These are phyloP conservation scores for Lignosus rhinocerotis DNA, from an alignment of 1,284 basidiomycete genomes.

Conservation along the genomic window DNA sequence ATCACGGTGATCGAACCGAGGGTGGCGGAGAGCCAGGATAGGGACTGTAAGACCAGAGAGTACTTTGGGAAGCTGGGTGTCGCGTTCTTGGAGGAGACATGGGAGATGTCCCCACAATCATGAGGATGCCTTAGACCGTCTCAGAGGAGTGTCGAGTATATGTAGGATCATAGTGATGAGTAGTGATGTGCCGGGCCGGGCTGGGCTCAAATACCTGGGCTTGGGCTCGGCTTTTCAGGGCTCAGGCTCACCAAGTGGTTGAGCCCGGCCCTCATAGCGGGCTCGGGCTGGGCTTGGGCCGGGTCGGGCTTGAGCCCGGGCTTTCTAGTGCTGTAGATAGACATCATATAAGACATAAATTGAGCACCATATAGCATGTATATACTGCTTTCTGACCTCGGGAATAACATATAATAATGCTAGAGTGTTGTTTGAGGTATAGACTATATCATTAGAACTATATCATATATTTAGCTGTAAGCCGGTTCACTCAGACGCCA, in stretches of 20 bases:
- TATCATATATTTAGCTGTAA: too few relatives aligned
- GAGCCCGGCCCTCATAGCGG: neutral
- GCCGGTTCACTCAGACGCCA: too few relatives aligned
- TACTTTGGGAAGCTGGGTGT: slow-evolving; percentile 25
- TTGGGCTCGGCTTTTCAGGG: neutral
- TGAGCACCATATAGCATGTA: neutral
- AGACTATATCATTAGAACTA: too few relatives aligned
- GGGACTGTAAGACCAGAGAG: slow-evolving; percentile 26
- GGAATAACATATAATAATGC: neutral
- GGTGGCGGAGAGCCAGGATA: slow-evolving; percentile 14
- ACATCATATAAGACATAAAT: neutral
- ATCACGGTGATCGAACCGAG: slow-evolving; percentile 12
- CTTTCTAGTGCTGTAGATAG: neutral
- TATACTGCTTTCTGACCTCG: neutral
- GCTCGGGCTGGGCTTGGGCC: neutral
- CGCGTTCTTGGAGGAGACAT: slow-evolving; percentile 25
- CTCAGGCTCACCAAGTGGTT: neutral
- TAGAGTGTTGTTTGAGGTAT: too few relatives aligned
- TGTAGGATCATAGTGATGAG: neutral
- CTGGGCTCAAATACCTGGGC: neutral
- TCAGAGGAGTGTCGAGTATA: neutral
- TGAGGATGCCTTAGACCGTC: neutral
- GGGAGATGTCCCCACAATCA: neutral
- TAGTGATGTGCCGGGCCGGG: too few relatives aligned
- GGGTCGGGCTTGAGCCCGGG: neutral